phyloP scores from a whole-genome alignment of 805 yeast species.

The Nakazawaea peltata region DNA sequence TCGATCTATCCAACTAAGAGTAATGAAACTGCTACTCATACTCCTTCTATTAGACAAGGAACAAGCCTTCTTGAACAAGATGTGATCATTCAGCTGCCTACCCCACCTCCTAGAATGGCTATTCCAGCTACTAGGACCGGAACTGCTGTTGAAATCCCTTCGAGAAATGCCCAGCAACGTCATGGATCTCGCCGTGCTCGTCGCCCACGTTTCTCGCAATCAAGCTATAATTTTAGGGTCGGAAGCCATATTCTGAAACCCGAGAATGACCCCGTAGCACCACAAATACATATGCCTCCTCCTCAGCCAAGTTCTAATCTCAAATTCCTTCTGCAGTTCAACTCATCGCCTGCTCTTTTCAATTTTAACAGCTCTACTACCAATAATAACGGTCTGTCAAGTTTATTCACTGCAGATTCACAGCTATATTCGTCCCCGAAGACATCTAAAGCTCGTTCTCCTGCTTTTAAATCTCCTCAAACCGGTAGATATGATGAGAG shows the following conservation, averaged over 20 bases:
- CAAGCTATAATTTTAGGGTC: slow-evolving; percentile 1
- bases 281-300: no score
- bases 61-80: slow-evolving; percentile 9
- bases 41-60: slow-evolving; percentile 4
- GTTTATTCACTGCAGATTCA: no score
- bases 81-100: slow-evolving; percentile 22
- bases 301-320: no score
- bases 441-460: not conserved
- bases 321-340: no score
- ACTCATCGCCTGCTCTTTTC: not conserved
- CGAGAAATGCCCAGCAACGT: slow-evolving; percentile 11
- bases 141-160: slow-evolving; percentile 68
- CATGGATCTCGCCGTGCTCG: slow-evolving; percentile 13
- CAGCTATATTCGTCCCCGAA: no score
- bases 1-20: slow-evolving; percentile 4
- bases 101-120: slow-evolving; percentile 66
- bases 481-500: slow-evolving; percentile 30
- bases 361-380: not conserved
- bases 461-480: slow-evolving; percentile 1
- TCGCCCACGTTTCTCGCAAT: slow-evolving; percentile 13
- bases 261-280: no score
- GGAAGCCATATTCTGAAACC: no score
- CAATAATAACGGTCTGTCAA: not conserved
- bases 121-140: slow-evolving; percentile 78
- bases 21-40: slow-evolving; percentile 7